Conservation (phyloP, 2,329 filamentous ascomycete species). For the Fusarium sp. region DNA sequence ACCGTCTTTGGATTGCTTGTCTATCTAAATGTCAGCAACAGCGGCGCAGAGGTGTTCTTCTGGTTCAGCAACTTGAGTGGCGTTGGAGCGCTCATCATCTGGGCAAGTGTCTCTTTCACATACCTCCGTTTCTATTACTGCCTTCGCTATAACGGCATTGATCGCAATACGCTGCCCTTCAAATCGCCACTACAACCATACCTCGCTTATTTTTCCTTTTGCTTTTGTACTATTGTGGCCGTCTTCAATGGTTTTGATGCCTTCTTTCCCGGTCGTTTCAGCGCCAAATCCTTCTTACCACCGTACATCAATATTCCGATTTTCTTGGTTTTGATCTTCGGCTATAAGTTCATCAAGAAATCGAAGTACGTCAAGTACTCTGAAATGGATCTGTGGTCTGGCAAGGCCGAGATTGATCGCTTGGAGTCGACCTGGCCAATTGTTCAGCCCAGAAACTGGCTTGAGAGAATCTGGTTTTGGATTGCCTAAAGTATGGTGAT, state of each 20-base stretch:
- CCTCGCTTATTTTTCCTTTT: conserved; percentile 71
- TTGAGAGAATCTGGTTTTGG: conserved; percentile 24
- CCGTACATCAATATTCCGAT: conserved; percentile 73
- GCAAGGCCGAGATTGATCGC: conserved; percentile 57
- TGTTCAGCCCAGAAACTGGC: conserved; percentile 62
- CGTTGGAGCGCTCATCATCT: conserved; percentile 48
- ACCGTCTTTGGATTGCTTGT: conserved; percentile 14
- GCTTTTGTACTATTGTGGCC: conserved; percentile 70
- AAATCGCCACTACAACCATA: conserved; percentile 70
- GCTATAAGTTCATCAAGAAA: conserved; percentile 63
- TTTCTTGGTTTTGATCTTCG: conserved; percentile 68
- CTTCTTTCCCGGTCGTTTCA: conserved; percentile 76
- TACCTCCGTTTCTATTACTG: conserved; percentile 55
- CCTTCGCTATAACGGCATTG: conserved; percentile 64
- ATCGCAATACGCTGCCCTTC: conserved; percentile 62
- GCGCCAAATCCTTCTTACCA: conserved; percentile 71
- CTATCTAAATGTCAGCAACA: conserved; percentile 46
- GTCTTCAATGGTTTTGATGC: conserved; percentile 82
- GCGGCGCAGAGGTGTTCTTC: conserved; percentile 30
- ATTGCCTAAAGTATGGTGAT: background rate
- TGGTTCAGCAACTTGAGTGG: conserved; percentile 34
- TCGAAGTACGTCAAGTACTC: conserved; percentile 31
- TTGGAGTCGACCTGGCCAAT: conserved; percentile 62
- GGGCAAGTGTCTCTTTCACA: conserved; percentile 66
- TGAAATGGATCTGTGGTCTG: conserved; percentile 36